Conservation (phyloP, 495 filamentous ascomycete genomes). For the Mytilinidion resinicola region DNA sequence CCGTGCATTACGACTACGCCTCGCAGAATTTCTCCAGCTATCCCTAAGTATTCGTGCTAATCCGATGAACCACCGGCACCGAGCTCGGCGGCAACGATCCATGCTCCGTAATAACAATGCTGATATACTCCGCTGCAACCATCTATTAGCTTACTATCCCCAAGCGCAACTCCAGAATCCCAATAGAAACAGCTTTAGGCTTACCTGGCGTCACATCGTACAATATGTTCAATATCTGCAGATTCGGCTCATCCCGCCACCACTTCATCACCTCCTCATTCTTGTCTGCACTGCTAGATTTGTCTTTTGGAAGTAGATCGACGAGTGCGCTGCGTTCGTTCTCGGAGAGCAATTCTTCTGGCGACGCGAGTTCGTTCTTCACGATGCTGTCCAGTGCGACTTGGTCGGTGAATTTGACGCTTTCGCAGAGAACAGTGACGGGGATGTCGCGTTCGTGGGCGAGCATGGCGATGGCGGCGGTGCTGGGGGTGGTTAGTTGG, state of each 20-base stretch:
- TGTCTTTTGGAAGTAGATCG: conserved; percentile 25
- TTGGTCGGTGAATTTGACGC: conserved; percentile 89
- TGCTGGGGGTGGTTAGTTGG: conserved; percentile 38
- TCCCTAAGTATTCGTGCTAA: conserved; percentile 36
- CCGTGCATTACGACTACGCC: no score
- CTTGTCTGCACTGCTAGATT: conserved; percentile 13
- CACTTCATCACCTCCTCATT: conserved; percentile 38
- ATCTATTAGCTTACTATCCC: no score
- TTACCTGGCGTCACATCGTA: conserved; percentile 86
- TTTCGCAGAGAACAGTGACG: conserved; percentile 89
- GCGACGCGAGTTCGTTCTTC: conserved; percentile 77
- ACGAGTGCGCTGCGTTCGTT: conserved; percentile 16
- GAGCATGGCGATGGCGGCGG: conserved; percentile 80
- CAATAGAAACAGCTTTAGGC: no score
- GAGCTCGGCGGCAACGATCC: conserved; percentile 81
- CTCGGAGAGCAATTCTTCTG: conserved; percentile 53
- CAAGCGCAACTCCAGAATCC: no score
- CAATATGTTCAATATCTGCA: conserved; percentile 76
- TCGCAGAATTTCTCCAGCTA: neutral
- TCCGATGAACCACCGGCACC: conserved; percentile 57
- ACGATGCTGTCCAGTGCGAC: conserved; percentile 88
- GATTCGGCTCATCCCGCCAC: conserved; percentile 56
- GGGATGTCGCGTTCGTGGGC: conserved; percentile 68
- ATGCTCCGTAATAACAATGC: conserved; percentile 86
- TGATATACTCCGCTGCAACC: conserved; percentile 55